Evolutionary conservation across 2,329 filamentous ascomycete genomes (phyloP).

Genomic region (Verticillium dahliae): DNA sequence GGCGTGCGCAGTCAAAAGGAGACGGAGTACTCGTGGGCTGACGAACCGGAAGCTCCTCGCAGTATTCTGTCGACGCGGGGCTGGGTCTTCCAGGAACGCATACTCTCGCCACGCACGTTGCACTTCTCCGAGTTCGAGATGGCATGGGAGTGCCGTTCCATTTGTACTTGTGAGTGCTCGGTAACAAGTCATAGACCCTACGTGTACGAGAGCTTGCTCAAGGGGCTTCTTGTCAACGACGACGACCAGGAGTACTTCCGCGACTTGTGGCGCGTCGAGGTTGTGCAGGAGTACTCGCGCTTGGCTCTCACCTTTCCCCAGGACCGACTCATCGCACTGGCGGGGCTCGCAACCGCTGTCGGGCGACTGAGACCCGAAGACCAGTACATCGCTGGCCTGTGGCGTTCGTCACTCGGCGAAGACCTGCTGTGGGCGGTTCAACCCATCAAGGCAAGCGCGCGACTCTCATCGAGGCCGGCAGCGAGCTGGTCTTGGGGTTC

Average conservation of each 20-base stretch:
- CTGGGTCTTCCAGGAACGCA: constrained; percentile 5
- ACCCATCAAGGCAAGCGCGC: neutral
- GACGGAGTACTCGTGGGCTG: neutral
- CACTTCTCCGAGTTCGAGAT: constrained; percentile 5
- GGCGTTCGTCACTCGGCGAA: neutral
- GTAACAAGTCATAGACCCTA: neutral
- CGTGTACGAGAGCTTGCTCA: neutral
- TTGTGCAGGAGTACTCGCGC: neutral
- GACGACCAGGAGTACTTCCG: neutral
- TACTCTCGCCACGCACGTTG: neutral
- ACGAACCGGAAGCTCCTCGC: neutral
- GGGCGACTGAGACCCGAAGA: neutral
- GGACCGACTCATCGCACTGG: neutral
- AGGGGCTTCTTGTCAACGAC: neutral
- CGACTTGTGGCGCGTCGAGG: neutral
- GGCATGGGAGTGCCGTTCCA: constrained; percentile 11
- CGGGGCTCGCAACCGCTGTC: neutral
- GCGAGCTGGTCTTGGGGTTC: constrained; percentile 16
- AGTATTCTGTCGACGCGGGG: neutral
- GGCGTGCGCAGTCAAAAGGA: neutral
- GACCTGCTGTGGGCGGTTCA: neutral
- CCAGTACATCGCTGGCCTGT: neutral
- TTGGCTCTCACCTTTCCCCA: neutral
- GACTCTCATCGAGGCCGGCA: neutral
- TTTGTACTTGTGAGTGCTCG: neutral